Conservation (phyloP, 441 rosid species). For the Erysimum cheiri region DNA sequence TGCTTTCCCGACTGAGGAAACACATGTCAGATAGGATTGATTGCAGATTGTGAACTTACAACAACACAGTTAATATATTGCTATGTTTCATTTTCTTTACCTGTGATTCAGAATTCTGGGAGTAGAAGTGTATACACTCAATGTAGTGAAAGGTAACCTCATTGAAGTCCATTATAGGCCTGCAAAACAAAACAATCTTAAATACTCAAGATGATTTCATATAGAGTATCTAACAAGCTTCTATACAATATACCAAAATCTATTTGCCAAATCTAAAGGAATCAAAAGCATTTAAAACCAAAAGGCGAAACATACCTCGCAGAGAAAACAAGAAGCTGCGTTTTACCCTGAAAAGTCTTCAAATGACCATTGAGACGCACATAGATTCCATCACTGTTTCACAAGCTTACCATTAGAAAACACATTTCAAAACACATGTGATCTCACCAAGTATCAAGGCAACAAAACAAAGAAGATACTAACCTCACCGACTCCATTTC, state of each 20-base stretch:
- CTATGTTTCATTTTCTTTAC: constrained; percentile 42
- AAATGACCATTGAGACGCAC: constrained; percentile 82
- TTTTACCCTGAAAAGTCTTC: constrained; percentile 70
- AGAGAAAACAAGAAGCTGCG: constrained; percentile 76
- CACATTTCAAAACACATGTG: not conserved
- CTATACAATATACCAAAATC: not conserved
- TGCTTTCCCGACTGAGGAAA: constrained; percentile 44
- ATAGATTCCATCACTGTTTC: constrained; percentile 72
- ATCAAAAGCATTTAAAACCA: not conserved
- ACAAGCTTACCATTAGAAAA: constrained; percentile 34
- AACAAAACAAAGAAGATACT: constrained; percentile 36
- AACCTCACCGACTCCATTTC: constrained; percentile 77
- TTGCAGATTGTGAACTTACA: constrained; percentile 7
- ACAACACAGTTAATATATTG: constrained; percentile 3
- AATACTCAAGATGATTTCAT: constrained; percentile 9
- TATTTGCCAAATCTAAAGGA: not conserved
- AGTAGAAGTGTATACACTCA: constrained; percentile 74
- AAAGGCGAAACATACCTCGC: constrained; percentile 60
- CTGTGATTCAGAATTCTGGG: constrained; percentile 67
- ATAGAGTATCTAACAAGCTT: not conserved
- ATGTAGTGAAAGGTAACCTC: constrained; percentile 89
- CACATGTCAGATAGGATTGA: constrained; percentile 9
- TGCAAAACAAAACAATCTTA: constrained; percentile 44
- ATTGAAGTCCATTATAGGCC: constrained; percentile 77
- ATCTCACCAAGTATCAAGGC: not conserved